phyloP scores from a whole-genome alignment of 306 rosid species.

The Malus sieversii region DNA sequence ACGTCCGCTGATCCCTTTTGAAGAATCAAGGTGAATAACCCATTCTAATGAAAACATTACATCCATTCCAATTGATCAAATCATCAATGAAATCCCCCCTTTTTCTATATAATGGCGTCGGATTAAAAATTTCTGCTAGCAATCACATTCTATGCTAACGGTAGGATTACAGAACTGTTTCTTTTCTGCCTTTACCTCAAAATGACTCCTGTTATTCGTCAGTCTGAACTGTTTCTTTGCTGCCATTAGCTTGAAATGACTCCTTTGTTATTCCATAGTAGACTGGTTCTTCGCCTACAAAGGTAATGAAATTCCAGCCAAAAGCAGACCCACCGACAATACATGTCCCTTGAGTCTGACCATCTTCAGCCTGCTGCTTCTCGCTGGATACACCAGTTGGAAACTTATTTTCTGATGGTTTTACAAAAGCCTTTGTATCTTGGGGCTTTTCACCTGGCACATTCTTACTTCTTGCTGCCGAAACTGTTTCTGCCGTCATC shows the following conservation, averaged over 20 bases:
- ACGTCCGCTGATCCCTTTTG: not conserved
- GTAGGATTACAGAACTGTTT: not conserved
- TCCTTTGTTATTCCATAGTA: constrained; percentile 73
- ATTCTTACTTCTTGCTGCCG: constrained; percentile 11
- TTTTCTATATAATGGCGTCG: not conserved
- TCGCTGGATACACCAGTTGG: constrained; percentile 22
- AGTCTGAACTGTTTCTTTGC: constrained; percentile 18
- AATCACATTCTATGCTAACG: not conserved
- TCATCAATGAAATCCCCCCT: not conserved
- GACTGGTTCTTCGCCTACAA: constrained; percentile 40
- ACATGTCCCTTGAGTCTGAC: constrained; percentile 37
- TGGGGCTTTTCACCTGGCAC: constrained; percentile 22
- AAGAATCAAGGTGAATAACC: not conserved
- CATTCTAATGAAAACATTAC: not conserved
- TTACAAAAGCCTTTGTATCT: constrained; percentile 5
- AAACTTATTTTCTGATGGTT: constrained; percentile 27
- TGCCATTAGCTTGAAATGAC: constrained; percentile 33
- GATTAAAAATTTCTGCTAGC: not conserved
- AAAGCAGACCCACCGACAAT: constrained; percentile 89
- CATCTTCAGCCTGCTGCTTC: constrained; percentile 34
- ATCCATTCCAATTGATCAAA: not conserved
- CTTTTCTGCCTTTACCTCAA: constrained; percentile 24
- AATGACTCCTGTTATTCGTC: constrained; percentile 51
- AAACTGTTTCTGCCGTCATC: constrained; percentile 27
- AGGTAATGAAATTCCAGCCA: constrained; percentile 83